Conservation (phyloP, 345 rosid species). For the Chamaenerion angustifolium region DNA sequence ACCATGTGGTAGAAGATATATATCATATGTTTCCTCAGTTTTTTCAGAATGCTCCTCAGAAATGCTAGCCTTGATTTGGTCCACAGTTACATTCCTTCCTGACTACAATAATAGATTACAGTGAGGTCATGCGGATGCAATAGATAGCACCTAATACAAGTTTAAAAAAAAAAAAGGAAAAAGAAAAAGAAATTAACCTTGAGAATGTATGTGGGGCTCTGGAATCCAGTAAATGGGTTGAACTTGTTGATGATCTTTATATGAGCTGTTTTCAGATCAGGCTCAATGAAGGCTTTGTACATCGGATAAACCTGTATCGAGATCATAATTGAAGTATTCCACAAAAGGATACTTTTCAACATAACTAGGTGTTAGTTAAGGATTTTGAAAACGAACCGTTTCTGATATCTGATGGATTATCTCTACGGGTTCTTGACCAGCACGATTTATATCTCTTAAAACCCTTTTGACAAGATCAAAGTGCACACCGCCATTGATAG, state of each 20-base stretch:
- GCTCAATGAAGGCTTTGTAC: constrained; percentile 99
- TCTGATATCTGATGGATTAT: constrained; percentile 97
- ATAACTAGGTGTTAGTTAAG: constrained; percentile 2
- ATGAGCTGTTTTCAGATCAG: constrained; percentile 97
- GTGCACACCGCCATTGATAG: constrained; percentile 95
- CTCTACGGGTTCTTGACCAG: constrained; percentile 96
- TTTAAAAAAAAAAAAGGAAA: neutral
- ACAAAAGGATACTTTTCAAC: constrained; percentile 1
- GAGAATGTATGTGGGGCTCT: constrained; percentile 87
- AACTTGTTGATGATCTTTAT: constrained; percentile 82
- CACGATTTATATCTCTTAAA: constrained; percentile 93
- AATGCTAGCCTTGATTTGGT: constrained; percentile 56
- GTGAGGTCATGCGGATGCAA: constrained; percentile 14
- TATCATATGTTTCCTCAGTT: constrained; percentile 82
- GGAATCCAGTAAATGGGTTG: constrained; percentile 95
- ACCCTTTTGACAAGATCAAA: constrained; percentile 98
- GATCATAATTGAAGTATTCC: constrained; percentile 1
- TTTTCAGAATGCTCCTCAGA: constrained; percentile 58
- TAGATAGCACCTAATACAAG: constrained; percentile 7
- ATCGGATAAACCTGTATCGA: constrained; percentile 76
- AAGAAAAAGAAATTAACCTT: constrained; percentile 39
- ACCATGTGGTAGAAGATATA: constrained; percentile 97
- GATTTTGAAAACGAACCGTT: constrained; percentile 35
- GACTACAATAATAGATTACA: constrained; percentile 45
- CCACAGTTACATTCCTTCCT: constrained; percentile 43